These are phyloP conservation scores for Fusarium albosuccineum DNA, from an alignment of 2,329 filamentous ascomycete species.

Conservation along the genomic window DNA sequence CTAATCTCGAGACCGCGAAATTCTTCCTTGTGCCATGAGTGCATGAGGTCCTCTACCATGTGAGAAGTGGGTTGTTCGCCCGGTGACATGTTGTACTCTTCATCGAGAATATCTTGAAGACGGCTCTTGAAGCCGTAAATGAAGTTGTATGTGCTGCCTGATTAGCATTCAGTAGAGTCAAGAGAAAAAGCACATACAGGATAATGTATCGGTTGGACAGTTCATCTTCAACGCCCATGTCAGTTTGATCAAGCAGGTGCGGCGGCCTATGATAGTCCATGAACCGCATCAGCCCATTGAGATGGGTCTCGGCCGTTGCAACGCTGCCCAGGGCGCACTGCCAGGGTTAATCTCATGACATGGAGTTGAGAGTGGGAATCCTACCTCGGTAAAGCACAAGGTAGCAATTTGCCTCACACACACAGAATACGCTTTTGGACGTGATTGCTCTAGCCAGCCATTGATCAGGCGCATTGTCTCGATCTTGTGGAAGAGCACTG, in stretches of 20 bases:
- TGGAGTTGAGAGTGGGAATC: too few relatives aligned
- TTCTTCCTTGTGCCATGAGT: conserved; percentile 35
- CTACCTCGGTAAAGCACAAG: conserved; percentile 36
- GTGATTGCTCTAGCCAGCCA: neutral
- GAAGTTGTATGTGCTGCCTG: conserved; percentile 36
- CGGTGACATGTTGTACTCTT: neutral
- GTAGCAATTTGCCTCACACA: conserved; percentile 38
- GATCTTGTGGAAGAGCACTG: conserved; percentile 38
- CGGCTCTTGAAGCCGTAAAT: conserved; percentile 42
- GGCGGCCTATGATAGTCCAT: conserved; percentile 37
- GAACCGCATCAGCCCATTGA: conserved; percentile 35
- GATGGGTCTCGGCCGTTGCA: conserved; percentile 29
- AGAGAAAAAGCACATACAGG: conserved; percentile 9
- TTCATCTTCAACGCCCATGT: conserved; percentile 28
- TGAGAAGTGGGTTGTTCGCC: neutral
- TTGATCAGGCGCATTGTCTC: conserved; percentile 37
- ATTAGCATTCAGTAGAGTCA: accelerated
- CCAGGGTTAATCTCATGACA: neutral
- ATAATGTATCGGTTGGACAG: conserved; percentile 35
- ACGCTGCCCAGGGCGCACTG: conserved; percentile 39
- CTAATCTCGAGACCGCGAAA: conserved; percentile 13
- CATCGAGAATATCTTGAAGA: conserved; percentile 25
- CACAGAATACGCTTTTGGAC: neutral
- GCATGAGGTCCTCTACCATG: conserved; percentile 25
- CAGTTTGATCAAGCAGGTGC: accelerated